Base-by-base conservation (phyloP, 192 early-diverging fungal species). In the Polychytrium aggregatum region DNA sequence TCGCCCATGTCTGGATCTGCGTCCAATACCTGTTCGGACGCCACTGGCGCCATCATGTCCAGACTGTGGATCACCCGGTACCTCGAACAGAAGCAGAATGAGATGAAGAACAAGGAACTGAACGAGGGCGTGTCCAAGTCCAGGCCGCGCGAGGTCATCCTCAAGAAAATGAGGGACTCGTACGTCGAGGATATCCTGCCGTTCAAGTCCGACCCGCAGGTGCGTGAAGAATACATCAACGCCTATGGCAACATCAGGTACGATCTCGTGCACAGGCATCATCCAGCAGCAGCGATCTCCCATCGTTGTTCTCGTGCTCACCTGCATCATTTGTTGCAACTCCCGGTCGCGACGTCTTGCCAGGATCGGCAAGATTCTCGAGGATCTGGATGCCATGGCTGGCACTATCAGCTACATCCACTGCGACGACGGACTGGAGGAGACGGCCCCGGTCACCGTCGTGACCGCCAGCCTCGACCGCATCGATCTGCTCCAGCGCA, bases 391-490 rank as follows among this genome's bases (percentile, higher is more conserved):
- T 62, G 79, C 85, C 0, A 57, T 93, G 31, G 88, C 89, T n/a
- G 85, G 78, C 2, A 73, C 74, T 6, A 78, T 91, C 36, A 70
- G 80, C 6, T 91, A 86, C 62, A 76, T 81, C 44, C 89, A 96
- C 47, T 72, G 73, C 35, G 67, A 71, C 26, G 79, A 75, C 35
- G 60, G 59, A 0, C 57, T 70, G 26, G 68, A 66, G 44, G 51
- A 70, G 10, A 62, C 64, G 6, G 71, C 65, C 0, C 81, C 83
- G 10, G 41, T 84, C 31, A 78, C 76, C 1, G 86, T 93, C 57
- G 90, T 90, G 14, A 93, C 90, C 4, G 91, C 91, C 0, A 71
- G 82, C 20, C 77, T 95, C 10, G 91, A 95, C 58, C 68, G 91
- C 18, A 87, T 92, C 33, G 88, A 92, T 21, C 58, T 95, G 39